A percentile compares a stretch with the other conserved stretches of the same genome.
These are phyloP conservation scores for Syzygium malaccense DNA, from an alignment of 441 rosid genomes.

Conservation along the genomic window DNA sequence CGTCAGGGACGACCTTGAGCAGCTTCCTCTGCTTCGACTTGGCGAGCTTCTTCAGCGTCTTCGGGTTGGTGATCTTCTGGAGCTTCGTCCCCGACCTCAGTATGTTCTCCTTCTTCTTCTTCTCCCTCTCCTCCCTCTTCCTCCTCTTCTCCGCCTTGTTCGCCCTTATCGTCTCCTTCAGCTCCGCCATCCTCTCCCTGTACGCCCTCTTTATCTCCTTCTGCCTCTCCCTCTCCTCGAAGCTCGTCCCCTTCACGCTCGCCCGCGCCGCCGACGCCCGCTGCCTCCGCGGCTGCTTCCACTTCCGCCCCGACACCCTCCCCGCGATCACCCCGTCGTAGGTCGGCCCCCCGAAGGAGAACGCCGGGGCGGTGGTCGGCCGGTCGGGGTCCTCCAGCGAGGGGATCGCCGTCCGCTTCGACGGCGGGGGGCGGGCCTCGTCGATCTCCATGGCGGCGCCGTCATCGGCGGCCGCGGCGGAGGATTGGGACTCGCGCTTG, in stretches of 20 bases:
- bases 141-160: slow-evolving; percentile 84
- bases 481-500: slow-evolving; percentile 36
- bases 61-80: slow-evolving; percentile 80
- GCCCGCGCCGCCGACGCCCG: slow-evolving; percentile 71
- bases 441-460: slow-evolving; percentile 59
- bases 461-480: slow-evolving; percentile 11
- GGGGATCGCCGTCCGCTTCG: slow-evolving; percentile 70
- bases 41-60: slow-evolving; percentile 73
- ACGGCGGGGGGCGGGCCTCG: slow-evolving; percentile 31
- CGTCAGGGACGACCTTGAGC: slow-evolving; percentile 74
- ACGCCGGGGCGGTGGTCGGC: slow-evolving; percentile 19
- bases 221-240: slow-evolving; percentile 63
- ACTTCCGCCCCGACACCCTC: slow-evolving; percentile 73
- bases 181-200: slow-evolving; percentile 58
- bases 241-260: slow-evolving; percentile 37
- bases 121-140: slow-evolving; percentile 76
- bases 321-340: slow-evolving; percentile 95
- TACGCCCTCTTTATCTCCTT: slow-evolving; percentile 78
- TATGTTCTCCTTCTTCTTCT: slow-evolving; percentile 78
- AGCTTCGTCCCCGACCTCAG: slow-evolving; percentile 78
- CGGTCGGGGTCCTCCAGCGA: slow-evolving; percentile 60
- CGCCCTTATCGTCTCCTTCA: slow-evolving; percentile 79
- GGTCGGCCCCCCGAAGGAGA: slow-evolving; percentile 42
- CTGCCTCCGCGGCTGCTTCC: slow-evolving; percentile 66
- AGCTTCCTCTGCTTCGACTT: slow-evolving; percentile 76